Evolutionary conservation across 1,284 basidiomycete genomes (phyloP).

Genomic region (Ganoderma leucocontextum): DNA sequence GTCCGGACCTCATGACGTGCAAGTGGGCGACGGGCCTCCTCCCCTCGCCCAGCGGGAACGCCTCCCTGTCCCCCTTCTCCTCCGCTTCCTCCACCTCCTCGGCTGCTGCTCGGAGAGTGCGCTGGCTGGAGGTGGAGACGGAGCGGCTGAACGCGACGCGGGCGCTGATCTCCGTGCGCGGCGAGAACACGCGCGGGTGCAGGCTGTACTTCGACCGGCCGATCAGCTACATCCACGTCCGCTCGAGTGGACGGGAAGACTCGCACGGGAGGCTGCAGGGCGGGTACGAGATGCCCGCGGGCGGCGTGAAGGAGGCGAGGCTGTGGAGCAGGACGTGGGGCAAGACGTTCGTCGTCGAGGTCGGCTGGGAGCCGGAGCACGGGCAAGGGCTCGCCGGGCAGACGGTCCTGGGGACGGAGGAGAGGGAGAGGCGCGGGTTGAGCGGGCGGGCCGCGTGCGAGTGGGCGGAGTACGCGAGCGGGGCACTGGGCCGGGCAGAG

Average conservation of each 20-base stretch:
- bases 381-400: conserved; percentile 21
- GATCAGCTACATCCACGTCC: conserved; percentile 52
- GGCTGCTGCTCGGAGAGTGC: background rate
- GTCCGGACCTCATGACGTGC: conserved; percentile 49
- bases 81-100: background rate
- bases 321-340: conserved; percentile 80
- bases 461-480: conserved; percentile 76
- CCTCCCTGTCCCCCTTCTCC: conserved; percentile 6
- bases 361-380: conserved; percentile 51
- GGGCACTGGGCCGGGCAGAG: conserved; percentile 49
- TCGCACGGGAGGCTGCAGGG: conserved; percentile 50
- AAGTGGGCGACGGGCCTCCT: conserved; percentile 40
- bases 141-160: conserved; percentile 45
- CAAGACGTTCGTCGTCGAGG: conserved; percentile 62
- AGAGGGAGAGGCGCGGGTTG: conserved; percentile 33
- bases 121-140: conserved; percentile 42
- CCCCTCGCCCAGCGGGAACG: conserved; percentile 44
- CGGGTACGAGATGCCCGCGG: conserved; percentile 51
- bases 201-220: conserved; percentile 64
- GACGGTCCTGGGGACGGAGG: background rate
- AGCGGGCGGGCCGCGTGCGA: conserved; percentile 69
- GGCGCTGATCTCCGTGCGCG: conserved; percentile 49
- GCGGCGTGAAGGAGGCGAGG: conserved; percentile 55
- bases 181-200: conserved; percentile 71
- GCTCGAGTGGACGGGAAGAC: conserved; percentile 31